A percentile compares a stretch with the other conserved stretches of the same genome.
phyloP scores from a whole-genome alignment of 352 stramenopile species.

The Thraustochytrium sp. region DNA sequence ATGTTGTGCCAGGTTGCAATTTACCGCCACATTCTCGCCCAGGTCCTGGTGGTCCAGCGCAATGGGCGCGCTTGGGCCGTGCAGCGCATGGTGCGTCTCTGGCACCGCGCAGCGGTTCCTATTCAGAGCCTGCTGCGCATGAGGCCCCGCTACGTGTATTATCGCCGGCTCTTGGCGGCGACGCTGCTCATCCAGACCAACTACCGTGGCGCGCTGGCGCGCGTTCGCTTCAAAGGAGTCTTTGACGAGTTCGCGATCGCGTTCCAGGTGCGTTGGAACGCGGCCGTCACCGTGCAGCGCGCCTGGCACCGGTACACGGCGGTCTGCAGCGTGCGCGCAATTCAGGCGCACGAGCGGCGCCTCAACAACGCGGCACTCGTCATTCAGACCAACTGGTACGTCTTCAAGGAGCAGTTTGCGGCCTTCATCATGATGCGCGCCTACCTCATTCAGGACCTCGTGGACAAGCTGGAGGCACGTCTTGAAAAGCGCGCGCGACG shows the following conservation, averaged over 20 bases:
- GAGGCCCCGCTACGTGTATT: background rate
- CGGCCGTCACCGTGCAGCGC: background rate
- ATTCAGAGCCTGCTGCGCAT: conserved; percentile 14
- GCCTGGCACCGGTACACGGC: background rate
- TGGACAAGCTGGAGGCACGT: background rate
- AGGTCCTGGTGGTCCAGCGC: background rate
- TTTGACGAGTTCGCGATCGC: background rate
- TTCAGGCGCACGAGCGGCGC: background rate
- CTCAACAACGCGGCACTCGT: conserved; percentile 15
- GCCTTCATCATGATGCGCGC: conserved; percentile 28
- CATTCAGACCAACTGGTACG: background rate
- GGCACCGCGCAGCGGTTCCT: background rate
- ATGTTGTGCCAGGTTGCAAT: background rate
- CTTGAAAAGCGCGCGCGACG: background rate
- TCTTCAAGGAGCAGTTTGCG: conserved; percentile 26
- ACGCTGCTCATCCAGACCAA: conserved; percentile 36
- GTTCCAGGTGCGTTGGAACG: background rate
- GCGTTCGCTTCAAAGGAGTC: conserved; percentile 12
- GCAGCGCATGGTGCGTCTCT: background rate
- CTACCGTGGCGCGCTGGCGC: background rate
- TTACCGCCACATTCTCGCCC: background rate
- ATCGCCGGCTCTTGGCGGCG: background rate
- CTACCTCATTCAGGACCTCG: conserved; percentile 16
- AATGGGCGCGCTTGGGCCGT: conserved; percentile 10
- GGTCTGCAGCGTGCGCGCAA: background rate